Evolutionary conservation across 176 grass and related monocot genomes (phyloP).

Genomic region (Saccharum officinarum): DNA sequence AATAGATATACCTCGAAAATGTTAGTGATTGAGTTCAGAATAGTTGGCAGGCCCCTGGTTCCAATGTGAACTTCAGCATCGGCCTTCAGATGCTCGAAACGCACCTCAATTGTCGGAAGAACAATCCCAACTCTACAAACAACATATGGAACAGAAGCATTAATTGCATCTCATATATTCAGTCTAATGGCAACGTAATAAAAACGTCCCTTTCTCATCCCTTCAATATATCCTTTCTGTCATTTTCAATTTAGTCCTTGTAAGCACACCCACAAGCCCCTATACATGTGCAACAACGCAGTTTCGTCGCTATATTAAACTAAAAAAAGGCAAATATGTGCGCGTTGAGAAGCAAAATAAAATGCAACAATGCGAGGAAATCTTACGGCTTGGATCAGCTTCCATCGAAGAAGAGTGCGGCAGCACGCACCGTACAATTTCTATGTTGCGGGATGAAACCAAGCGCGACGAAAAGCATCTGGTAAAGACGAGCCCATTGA

Average conservation of each 20-base stretch:
- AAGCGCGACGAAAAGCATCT: background rate
- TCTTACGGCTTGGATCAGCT: background rate
- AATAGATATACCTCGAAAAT: conserved; percentile 32
- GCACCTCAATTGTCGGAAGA: conserved; percentile 53
- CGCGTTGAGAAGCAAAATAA: background rate
- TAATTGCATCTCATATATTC: background rate
- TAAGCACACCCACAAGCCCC: no score
- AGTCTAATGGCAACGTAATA: background rate
- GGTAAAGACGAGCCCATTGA: background rate
- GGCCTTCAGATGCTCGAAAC: conserved; percentile 38
- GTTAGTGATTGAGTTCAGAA: conserved; percentile 38
- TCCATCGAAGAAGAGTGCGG: background rate
- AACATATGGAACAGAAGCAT: background rate
- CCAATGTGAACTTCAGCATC: conserved; percentile 36
- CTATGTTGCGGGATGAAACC: background rate
- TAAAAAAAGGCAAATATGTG: background rate
- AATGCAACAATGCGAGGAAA: background rate
- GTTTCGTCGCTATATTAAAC: background rate
- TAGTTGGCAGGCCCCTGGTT: conserved; percentile 41
- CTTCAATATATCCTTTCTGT: background rate
- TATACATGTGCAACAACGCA: no score
- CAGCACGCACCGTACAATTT: background rate
- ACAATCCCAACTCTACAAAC: conserved; percentile 41
- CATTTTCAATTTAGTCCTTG: background rate
- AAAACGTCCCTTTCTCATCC: background rate